phyloP scores from a whole-genome alignment of 2,329 filamentous ascomycete species.

The Dothideomycetes sp. region DNA sequence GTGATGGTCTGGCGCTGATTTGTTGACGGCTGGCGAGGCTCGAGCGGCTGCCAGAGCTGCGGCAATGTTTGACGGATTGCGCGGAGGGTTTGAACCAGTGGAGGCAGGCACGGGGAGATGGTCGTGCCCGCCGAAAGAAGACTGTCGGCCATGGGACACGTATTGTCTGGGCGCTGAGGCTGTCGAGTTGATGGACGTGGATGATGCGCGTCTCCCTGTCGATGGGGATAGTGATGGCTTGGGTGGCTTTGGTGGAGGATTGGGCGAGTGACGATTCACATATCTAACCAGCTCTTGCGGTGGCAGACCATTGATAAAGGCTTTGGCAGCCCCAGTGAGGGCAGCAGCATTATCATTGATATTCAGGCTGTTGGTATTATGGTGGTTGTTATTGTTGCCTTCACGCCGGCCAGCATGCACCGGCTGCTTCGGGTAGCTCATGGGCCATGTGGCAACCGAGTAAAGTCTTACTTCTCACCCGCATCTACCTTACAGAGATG shows the following conservation, averaged over 20 bases:
- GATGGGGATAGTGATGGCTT: background rate
- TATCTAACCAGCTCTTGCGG: constrained; percentile 6
- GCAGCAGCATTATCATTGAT: constrained; percentile 36
- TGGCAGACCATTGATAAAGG: constrained; percentile 33
- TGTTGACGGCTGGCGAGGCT: constrained; percentile 10
- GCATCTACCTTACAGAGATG: too few species aligned
- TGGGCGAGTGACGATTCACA: constrained; percentile 2
- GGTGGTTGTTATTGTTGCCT: constrained; percentile 12
- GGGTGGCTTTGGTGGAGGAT: background rate
- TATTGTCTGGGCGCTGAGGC: too few species aligned
- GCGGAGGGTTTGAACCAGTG: constrained; percentile 1
- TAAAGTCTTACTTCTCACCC: background rate
- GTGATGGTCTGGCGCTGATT: too few species aligned
- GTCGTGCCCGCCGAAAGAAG: background rate
- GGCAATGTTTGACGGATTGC: constrained; percentile 18
- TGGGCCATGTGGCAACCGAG: constrained; percentile 3
- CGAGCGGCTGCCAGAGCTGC: constrained; percentile 18
- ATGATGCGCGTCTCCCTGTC: too few species aligned
- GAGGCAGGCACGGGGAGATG: constrained; percentile 1
- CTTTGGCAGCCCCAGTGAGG: constrained; percentile 36
- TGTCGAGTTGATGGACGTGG: too few species aligned
- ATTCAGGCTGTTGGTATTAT: too few species aligned
- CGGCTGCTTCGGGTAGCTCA: constrained; percentile 6
- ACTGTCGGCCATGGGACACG: background rate
- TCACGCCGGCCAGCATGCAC: constrained; percentile 3